Evolutionary conservation across 148 eudicot genomes (phyloP).

Genomic region (Bassia scoparia): DNA sequence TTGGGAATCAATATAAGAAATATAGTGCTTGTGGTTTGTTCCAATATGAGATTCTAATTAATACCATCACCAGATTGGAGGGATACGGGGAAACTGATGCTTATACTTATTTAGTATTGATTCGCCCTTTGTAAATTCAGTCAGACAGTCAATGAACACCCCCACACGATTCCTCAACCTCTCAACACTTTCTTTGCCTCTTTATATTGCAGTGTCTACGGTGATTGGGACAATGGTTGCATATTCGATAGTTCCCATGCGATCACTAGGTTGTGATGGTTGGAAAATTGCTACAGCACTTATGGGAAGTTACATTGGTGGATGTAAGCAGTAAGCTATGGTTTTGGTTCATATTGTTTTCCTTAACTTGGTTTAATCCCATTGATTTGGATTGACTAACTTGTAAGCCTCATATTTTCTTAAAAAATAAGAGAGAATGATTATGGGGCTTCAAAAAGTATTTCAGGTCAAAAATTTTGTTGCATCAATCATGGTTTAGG

Average conservation of each 20-base stretch:
- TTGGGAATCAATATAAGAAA: neutral
- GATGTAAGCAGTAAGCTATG: constrained; percentile 60
- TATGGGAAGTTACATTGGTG: constrained; percentile 96
- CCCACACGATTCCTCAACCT: neutral
- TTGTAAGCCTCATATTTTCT: neutral
- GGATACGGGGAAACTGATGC: neutral
- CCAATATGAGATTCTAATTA: neutral
- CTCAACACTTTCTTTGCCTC: neutral
- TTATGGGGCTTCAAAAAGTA: too few relatives aligned
- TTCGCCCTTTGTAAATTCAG: neutral
- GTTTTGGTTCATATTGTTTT: neutral
- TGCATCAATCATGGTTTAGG: too few relatives aligned
- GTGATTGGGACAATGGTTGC: constrained; percentile 73
- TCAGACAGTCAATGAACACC: neutral
- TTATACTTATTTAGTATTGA: neutral
- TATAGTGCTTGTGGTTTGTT: neutral
- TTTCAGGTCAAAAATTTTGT: too few relatives aligned
- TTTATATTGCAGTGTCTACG: constrained; percentile 52
- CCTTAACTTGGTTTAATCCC: neutral
- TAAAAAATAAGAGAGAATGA: too few relatives aligned
- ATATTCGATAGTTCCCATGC: constrained; percentile 73
- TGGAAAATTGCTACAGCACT: constrained; percentile 94
- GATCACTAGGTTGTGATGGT: constrained; percentile 76
- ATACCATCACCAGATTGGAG: neutral
- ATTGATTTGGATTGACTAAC: neutral